These are phyloP conservation scores for Penicillium polonicum DNA, from an alignment of 2,329 filamentous ascomycete species.

Conservation along the genomic window DNA sequence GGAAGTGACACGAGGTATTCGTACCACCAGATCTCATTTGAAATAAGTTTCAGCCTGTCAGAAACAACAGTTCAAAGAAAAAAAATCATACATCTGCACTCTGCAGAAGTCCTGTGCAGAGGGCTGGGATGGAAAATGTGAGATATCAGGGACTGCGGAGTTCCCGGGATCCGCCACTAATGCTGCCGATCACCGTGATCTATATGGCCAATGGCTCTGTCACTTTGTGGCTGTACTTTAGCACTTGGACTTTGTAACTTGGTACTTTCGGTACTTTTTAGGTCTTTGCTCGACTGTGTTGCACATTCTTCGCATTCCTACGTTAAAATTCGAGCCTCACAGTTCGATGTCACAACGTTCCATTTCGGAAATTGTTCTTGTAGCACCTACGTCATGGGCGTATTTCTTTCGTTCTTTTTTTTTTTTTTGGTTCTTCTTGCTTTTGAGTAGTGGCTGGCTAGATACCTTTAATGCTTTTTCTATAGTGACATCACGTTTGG, in stretches of 20 bases:
- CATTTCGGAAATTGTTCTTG: slow-evolving; percentile 14
- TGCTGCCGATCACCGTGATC: slow-evolving; percentile 3
- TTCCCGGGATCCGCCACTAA: slow-evolving; percentile 17
- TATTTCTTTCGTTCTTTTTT: background rate
- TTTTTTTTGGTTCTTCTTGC: background rate
- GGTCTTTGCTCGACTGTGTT: background rate
- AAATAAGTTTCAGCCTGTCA: background rate
- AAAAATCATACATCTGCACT: background rate
- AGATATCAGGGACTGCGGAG: slow-evolving; percentile 24
- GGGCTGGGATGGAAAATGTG: slow-evolving; percentile 26
- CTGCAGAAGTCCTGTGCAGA: slow-evolving; percentile 7
- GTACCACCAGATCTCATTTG: background rate
- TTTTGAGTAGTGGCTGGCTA: background rate
- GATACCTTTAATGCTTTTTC: background rate
- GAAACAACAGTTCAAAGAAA: background rate
- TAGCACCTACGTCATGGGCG: background rate
- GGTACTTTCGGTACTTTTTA: background rate
- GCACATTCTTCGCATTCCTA: slow-evolving; percentile 15
- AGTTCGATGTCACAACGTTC: slow-evolving; percentile 10
- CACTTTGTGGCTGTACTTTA: background rate
- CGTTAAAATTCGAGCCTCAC: slow-evolving; percentile 9
- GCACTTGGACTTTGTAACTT: background rate
- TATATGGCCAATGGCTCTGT: background rate
- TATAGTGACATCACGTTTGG: background rate
- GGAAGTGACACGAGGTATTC: background rate